These are phyloP conservation scores for Leccinum imitatum DNA, from an alignment of 768 basidiomycete genomes.

Conservation along the genomic window DNA sequence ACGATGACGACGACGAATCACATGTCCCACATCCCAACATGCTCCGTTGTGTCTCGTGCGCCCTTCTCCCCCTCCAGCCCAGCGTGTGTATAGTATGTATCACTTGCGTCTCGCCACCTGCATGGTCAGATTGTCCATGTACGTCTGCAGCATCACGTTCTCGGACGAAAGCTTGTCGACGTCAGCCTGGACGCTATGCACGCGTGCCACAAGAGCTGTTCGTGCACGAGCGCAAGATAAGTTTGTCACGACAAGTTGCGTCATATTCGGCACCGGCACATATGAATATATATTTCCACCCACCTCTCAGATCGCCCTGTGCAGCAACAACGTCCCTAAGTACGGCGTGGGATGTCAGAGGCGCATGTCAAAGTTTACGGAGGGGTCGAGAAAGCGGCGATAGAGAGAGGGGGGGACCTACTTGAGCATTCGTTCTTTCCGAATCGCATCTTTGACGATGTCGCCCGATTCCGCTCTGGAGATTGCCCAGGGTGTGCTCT, in stretches of 20 bases:
- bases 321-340: conserved; percentile 70
- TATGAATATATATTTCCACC: too few relatives aligned
- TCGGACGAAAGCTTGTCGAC: conserved; percentile 78
- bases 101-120: conserved; percentile 82
- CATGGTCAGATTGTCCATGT: conserved; percentile 85
- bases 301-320: conserved; percentile 77
- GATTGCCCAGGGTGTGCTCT: conserved; percentile 51
- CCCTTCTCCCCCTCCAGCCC: background rate
- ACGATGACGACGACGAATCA: background rate
- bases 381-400: background rate
- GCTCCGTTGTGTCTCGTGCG: background rate
- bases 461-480: conserved; percentile 50
- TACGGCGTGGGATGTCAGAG: background rate
- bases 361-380: background rate
- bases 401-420: conserved; percentile 34
- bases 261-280: background rate
- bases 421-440: conserved; percentile 79
- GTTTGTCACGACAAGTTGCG: background rate
- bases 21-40: background rate
- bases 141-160: conserved; percentile 83
- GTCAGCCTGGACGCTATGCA: conserved; percentile 70
- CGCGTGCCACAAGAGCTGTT: conserved; percentile 64
- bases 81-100: conserved; percentile 10
- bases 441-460: conserved; percentile 71
- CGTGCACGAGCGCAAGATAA: background rate